phyloP scores from a whole-genome alignment of 139 green algal genomes.

The Chlorella sorokiniana region DNA sequence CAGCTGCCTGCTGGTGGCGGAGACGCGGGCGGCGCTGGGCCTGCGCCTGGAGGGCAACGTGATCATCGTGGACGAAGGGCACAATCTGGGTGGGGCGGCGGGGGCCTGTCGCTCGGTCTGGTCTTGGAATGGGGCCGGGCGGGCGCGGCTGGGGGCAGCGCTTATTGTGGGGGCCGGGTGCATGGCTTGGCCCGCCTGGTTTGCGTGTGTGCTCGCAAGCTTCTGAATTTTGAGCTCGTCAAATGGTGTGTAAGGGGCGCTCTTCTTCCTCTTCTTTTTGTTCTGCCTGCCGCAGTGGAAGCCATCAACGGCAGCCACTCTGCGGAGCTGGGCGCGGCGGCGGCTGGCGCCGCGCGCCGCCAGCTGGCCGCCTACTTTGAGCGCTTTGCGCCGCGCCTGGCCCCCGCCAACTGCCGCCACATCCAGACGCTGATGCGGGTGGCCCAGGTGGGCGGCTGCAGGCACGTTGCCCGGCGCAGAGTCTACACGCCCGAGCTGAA shows the following conservation, averaged over 20 bases:
- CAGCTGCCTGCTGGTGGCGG: constrained; percentile 37
- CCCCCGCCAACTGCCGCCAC: constrained; percentile 65
- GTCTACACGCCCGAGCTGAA: too few species aligned
- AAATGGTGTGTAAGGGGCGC: background rate
- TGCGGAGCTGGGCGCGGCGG: constrained; percentile 44
- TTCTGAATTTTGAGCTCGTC: background rate
- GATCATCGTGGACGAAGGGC: constrained; percentile 96
- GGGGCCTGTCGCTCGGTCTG: background rate
- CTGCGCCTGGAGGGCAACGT: constrained; percentile 69
- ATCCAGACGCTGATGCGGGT: constrained; percentile 62
- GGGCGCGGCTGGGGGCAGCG: too few species aligned
- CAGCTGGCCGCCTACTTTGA: constrained; percentile 71
- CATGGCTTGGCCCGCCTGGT: background rate
- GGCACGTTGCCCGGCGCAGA: too few species aligned
- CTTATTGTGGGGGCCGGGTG: too few species aligned
- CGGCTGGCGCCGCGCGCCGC: constrained; percentile 21
- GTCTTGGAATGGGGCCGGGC: background rate
- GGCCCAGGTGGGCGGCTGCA: constrained; percentile 17
- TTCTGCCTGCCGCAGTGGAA: constrained; percentile 33
- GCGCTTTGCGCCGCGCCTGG: constrained; percentile 76
- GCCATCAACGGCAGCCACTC: constrained; percentile 79
- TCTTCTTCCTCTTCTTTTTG: background rate
- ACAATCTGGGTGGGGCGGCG: constrained; percentile 82
- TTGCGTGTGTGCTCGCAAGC: too few species aligned
- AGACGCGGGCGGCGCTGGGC: constrained; percentile 70